Evolutionary conservation across 169 alveolate genomes (phyloP), one percentile per base, ranked within the genome.

Genomic region (Cryptosporidium canis): DNA sequence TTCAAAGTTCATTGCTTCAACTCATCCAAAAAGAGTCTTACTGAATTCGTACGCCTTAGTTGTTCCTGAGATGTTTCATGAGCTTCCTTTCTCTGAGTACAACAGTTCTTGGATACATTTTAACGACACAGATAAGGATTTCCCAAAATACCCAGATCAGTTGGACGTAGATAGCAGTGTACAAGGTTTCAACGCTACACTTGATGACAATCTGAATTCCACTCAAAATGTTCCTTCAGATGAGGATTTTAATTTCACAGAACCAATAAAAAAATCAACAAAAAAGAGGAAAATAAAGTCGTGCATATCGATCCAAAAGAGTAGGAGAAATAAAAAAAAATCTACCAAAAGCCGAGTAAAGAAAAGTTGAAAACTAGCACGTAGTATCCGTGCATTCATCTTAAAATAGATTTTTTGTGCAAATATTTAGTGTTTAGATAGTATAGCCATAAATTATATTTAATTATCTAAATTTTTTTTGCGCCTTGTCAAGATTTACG

Each of bases 11-110:
- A 27, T 24, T 6, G n/a, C 11, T 9, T 43, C 84, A 24, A n/a
- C 33, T 44, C 24, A n/a, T 24, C 67, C 84, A 1, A 16, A n/a
- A 51, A 70, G 84, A 51, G 66, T 70, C 7, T 48, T 53, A 41
- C 39, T 35, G 16, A n/a, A 12, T 1, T 24, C 45, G 9, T 51
- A 53, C 24, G 4, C 68, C 6, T 70, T 37, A n/a, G 3, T 51
- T 12, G 9, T 70, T 51, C 68, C 84, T 27, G 47, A 37, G 7
- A 35, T 70, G 55, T 12, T 5, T 2, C 35, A 37, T 6, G 43
- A 70, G 11, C 45, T 70, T 27, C n/a, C 44, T 44, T 16, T 70
- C 5, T 11, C 48, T 4, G 41, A 21, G n/a, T 70, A 51, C 33
- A n/a, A 31, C 53, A 44, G 14, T 43, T 39, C 83, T 0, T 70